Conservation (phyloP, 2,329 filamentous ascomycete genomes). For the Colletotrichum sp. region DNA sequence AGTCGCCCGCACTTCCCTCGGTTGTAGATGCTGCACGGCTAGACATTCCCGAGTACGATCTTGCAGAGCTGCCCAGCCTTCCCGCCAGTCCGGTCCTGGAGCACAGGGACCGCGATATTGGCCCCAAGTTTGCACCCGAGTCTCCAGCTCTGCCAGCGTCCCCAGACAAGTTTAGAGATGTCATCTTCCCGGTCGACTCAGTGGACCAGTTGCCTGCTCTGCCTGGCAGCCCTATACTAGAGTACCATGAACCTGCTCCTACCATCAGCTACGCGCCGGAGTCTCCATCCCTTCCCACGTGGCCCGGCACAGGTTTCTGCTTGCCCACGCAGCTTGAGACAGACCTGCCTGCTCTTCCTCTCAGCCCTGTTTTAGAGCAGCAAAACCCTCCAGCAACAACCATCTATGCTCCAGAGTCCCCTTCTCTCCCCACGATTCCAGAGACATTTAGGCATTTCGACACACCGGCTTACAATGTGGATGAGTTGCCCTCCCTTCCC, state of each 20-base stretch:
- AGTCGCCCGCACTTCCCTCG: background rate
- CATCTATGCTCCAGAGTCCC: background rate
- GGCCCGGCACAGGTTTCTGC: background rate
- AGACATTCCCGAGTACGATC: background rate
- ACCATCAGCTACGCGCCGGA: background rate
- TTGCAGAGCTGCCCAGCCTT: background rate
- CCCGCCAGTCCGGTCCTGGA: background rate
- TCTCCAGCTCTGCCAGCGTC: background rate
- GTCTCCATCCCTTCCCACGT: background rate
- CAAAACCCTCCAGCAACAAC: background rate
- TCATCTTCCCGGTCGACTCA: background rate
- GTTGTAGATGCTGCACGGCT: background rate
- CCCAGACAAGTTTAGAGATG: background rate
- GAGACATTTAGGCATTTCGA: background rate
- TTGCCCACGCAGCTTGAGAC: background rate
- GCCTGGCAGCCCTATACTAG: background rate
- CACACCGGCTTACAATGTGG: background rate
- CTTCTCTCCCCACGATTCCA: background rate
- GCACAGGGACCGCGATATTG: background rate
- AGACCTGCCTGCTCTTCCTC: slow-evolving; percentile 3
- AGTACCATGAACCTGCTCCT: background rate
- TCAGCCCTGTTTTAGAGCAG: background rate
- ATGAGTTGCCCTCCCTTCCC: background rate
- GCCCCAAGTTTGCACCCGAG: background rate
- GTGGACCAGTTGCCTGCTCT: slow-evolving; percentile 18